Base-by-base conservation (phyloP, 164 flowering plant species). In the Amborella trichopoda region DNA sequence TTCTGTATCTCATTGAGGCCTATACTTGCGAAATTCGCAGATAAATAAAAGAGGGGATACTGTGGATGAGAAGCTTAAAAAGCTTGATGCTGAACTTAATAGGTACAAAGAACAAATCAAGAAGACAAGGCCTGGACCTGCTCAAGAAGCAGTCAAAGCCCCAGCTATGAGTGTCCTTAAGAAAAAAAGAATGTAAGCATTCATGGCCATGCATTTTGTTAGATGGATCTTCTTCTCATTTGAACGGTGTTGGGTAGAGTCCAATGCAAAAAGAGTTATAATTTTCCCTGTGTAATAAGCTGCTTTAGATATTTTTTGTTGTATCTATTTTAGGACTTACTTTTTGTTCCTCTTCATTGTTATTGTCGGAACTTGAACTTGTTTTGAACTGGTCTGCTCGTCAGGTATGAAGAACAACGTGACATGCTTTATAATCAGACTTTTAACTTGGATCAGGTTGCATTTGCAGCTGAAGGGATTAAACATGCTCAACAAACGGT, bases 381-480 rank as follows among this genome's bases (percentile, higher is more conserved):
- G n/a, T n/a, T n/a, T n/a, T n/a, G n/a, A n/a, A n/a, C n/a, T n/a
- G n/a, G n/a, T n/a, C n/a, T n/a, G n/a, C n/a, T n/a, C n/a, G n/a
- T n/a, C n/a, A n/a, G n/a, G 94, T 90, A 90, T 63, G 98, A 90
- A 72, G 89, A 80, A 11, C 98, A 90, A 40, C 89, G 96, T 38
- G 96, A 90, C 55, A 90, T 90, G 98, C 80, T 90, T 17, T 90
- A 86, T 65, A 90, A 90, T 61, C 98, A 90, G 68, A 90, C 98
- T 2, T 90, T 83, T 54, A 90, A 90, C 60, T 86, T 90, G 32
- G 98, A 90, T 62, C 98, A 90, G 78, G 96, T 86, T 45, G 57
- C 93, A 34, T 90, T 86, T 83, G 96, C 96, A 45, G 56, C 98
- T 6, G 98, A 90, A 51, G 98, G 94, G 47, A 75, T 90, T 36